A percentile compares a stretch with the other conserved stretches of the same genome.
Evolutionary conservation across 345 rosid genomes (phyloP).

Genomic region (Turnera subulata): DNA sequence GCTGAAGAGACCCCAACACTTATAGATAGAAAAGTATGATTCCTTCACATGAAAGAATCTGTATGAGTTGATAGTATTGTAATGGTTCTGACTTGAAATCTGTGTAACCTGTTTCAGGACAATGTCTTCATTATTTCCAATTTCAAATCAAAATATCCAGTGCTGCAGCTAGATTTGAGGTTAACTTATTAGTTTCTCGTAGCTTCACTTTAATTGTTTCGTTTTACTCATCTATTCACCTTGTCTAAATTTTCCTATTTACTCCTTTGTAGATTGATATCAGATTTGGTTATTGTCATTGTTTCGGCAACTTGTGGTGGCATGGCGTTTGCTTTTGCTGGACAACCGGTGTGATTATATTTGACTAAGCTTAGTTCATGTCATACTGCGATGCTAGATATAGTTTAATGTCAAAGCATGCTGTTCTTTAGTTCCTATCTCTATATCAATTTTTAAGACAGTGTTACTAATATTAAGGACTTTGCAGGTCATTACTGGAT

Average conservation of each 20-base stretch:
- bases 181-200: constrained; percentile 15
- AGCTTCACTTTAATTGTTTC: background rate
- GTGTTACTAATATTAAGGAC: background rate
- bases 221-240: constrained; percentile 7
- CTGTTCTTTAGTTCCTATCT: constrained; percentile 6
- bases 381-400: constrained; percentile 17
- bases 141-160: constrained; percentile 91
- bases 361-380: constrained; percentile 20
- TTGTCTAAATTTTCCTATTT: constrained; percentile 4
- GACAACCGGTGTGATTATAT: constrained; percentile 74
- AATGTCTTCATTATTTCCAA: constrained; percentile 95
- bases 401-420: constrained; percentile 8
- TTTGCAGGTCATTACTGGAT: constrained; percentile 88
- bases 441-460: too few species aligned
- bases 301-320: constrained; percentile 99
- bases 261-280: constrained; percentile 69
- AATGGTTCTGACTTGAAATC: background rate
- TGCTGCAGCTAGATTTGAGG: constrained; percentile 93
- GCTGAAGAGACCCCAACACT: constrained; percentile 84
- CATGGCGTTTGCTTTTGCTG: constrained; percentile 98
- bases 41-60: constrained; percentile 1
- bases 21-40: constrained; percentile 78
- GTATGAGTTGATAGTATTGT: constrained; percentile 7
- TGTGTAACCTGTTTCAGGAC: constrained; percentile 49
- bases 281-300: constrained; percentile 92